Percentiles rank a stretch among this genome's conserved stretches.
These are phyloP conservation scores for Hevea brasiliensis DNA, from an alignment of 345 rosid genomes.

Conservation along the genomic window DNA sequence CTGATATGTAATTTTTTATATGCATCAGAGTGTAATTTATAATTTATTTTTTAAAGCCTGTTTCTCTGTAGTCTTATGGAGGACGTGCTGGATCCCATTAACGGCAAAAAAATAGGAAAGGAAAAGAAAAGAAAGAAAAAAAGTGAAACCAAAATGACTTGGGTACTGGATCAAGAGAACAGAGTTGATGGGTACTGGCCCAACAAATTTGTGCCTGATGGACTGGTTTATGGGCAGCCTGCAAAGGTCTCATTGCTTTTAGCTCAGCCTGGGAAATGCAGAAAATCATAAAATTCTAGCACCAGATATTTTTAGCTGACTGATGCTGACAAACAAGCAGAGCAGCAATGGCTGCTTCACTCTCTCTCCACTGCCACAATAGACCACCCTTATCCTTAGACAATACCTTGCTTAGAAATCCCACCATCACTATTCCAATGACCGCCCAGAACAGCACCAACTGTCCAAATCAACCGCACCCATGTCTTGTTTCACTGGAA, in stretches of 20 bases:
- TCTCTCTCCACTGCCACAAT: neutral
- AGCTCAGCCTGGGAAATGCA: too few species aligned
- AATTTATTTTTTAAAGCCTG: too few species aligned
- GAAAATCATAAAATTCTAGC: too few species aligned
- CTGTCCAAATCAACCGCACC: neutral
- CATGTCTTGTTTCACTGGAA: constrained; percentile 15
- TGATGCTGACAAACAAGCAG: neutral
- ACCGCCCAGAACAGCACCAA: neutral
- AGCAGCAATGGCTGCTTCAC: constrained; percentile 18
- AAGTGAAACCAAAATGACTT: too few species aligned
- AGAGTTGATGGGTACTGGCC: neutral
- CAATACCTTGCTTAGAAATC: neutral
- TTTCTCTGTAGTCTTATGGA: too few species aligned
- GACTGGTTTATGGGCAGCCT: neutral
- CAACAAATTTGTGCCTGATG: neutral
- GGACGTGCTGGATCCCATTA: too few species aligned
- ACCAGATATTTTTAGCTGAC: neutral
- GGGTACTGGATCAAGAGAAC: neutral
- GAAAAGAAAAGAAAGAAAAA: too few species aligned
- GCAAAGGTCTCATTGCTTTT: too few species aligned
- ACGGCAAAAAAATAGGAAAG: too few species aligned
- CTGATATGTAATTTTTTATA: too few species aligned
- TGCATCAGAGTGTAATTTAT: too few species aligned
- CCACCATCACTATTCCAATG: neutral
- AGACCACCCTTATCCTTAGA: constrained; percentile 10